phyloP scores from a whole-genome alignment of 768 basidiomycete genomes.

The Hemileccinum impolitum region DNA sequence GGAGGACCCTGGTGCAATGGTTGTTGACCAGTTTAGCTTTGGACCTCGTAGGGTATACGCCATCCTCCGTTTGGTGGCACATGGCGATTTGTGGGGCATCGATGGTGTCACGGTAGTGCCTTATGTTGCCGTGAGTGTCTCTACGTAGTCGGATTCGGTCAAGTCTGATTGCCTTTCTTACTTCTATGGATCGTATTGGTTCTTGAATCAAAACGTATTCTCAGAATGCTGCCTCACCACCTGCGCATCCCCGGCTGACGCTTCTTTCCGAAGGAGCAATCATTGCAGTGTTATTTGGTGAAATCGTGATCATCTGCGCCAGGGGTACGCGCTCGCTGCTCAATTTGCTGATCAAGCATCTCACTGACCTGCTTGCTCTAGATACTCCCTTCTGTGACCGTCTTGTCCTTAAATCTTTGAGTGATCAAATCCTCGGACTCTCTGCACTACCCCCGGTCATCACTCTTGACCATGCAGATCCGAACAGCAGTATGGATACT shows the following conservation, averaged over 20 bases:
- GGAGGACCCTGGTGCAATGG: conserved; percentile 35
- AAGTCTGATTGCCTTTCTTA: not conserved
- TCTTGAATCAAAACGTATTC: not conserved
- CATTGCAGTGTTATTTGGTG: conserved; percentile 67
- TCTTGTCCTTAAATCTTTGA: conserved; percentile 65
- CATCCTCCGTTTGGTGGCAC: conserved; percentile 43
- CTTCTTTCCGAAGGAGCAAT: conserved; percentile 57
- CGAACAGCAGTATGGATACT: conserved; percentile 7
- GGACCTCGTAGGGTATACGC: conserved; percentile 64
- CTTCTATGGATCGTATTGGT: not conserved
- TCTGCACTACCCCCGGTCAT: conserved; percentile 40
- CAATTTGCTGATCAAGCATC: not conserved
- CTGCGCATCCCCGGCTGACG: conserved; percentile 68
- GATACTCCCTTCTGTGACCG: conserved; percentile 71
- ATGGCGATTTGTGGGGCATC: conserved; percentile 25
- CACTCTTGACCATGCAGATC: conserved; percentile 19
- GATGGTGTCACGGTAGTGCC: conserved; percentile 55
- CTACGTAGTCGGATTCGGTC: not conserved
- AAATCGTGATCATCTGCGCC: conserved; percentile 70
- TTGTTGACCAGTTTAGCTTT: conserved; percentile 37
- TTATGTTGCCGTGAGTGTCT: conserved; percentile 64
- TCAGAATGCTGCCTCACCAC: conserved; percentile 65
- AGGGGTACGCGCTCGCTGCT: conserved; percentile 41
- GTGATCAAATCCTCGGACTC: conserved; percentile 68
- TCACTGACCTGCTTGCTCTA: conserved; percentile 24